These are phyloP conservation scores for Trematosphaeria pertusa DNA, from an alignment of 2,329 filamentous ascomycete genomes.

Conservation along the genomic window DNA sequence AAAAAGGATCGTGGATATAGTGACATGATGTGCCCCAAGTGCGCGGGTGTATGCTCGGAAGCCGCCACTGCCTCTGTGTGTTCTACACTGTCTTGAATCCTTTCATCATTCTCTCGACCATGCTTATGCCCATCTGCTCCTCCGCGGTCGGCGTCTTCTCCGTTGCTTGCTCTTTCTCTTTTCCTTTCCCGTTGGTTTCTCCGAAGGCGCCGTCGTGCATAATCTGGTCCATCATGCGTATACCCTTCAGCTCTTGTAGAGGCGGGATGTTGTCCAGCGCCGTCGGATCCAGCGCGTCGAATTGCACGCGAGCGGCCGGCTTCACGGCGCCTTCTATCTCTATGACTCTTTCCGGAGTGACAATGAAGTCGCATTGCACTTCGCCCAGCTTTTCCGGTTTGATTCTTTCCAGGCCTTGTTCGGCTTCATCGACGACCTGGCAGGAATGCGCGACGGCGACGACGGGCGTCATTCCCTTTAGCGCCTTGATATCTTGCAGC, in stretches of 20 bases:
- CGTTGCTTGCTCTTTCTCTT: constrained; percentile 5
- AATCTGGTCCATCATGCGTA: constrained; percentile 45
- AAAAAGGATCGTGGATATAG: too few species aligned
- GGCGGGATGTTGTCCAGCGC: constrained; percentile 50
- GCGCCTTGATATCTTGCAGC: constrained; percentile 43
- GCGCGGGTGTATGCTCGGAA: too few species aligned
- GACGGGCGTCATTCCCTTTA: constrained; percentile 34
- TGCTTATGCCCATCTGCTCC: constrained; percentile 42
- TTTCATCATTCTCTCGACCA: constrained; percentile 43
- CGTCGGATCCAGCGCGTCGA: constrained; percentile 44
- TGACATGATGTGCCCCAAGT: too few species aligned
- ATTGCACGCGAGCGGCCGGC: constrained; percentile 48
- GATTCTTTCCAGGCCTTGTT: constrained; percentile 26
- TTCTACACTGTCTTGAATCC: too few species aligned
- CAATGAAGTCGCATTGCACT: constrained; percentile 51
- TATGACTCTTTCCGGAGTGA: constrained; percentile 45
- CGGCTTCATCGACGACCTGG: constrained; percentile 48
- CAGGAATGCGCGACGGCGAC: constrained; percentile 51
- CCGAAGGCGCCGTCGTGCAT: constrained; percentile 31
- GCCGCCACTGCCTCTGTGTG: too few species aligned
- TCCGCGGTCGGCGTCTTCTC: constrained; percentile 24
- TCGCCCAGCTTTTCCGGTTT: constrained; percentile 44
- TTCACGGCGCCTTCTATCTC: constrained; percentile 39
- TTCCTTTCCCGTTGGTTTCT: constrained; percentile 11
- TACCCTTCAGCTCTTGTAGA: constrained; percentile 45